Evolutionary conservation across 169 alveolate species (phyloP).

Genomic region (Theileria parva): DNA sequence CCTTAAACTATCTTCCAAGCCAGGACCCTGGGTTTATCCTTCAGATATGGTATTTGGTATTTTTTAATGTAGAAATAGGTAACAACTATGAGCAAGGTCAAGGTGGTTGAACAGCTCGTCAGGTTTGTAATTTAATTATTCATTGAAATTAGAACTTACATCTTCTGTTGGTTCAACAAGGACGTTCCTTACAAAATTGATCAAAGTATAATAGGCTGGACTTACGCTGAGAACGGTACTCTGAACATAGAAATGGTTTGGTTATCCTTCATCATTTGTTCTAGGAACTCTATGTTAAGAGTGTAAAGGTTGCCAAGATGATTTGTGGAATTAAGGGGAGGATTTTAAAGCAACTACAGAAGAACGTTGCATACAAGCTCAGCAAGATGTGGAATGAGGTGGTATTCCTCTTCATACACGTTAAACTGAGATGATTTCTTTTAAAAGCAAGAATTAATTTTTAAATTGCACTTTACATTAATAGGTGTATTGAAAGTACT

Average conservation of each 20-base stretch:
- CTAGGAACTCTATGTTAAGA: conserved; percentile 59
- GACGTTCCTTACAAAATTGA: conserved; percentile 77
- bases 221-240: conserved; percentile 62
- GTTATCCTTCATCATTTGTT: not conserved
- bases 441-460: not conserved
- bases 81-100: conserved; percentile 76
- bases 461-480: not conserved
- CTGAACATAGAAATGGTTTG: conserved; percentile 72
- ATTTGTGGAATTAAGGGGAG: conserved; percentile 76
- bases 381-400: conserved; percentile 73
- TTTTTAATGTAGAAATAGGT: conserved; percentile 1
- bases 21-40: conserved; percentile 82
- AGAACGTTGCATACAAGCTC: conserved; percentile 75
- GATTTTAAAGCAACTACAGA: conserved; percentile 69
- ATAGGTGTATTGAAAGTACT: not conserved
- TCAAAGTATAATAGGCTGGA: conserved; percentile 76
- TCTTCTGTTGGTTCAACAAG: conserved; percentile 81
- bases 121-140: not conserved
- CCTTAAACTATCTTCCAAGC: conserved; percentile 66
- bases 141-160: conserved; percentile 62
- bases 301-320: conserved; percentile 70
- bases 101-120: conserved; percentile 76
- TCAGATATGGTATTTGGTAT: conserved; percentile 62
- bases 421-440: conserved; percentile 48
- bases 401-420: conserved; percentile 71